phyloP scores from a whole-genome alignment of 192 early-diverging fungal species.

The Entophlyctis helioformis region DNA sequence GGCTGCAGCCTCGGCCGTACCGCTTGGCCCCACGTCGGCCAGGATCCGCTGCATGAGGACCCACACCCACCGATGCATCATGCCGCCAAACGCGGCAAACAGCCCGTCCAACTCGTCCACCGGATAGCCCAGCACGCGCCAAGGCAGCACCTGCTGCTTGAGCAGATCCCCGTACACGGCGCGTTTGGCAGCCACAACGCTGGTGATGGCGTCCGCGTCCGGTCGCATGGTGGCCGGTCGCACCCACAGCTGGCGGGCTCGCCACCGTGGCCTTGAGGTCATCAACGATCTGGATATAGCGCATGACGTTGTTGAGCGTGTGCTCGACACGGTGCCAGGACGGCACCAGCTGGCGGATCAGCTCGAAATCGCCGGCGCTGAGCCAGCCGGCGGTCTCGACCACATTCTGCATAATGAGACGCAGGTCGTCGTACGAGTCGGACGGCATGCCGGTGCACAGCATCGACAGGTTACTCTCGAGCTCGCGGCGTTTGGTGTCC shows the following conservation, averaged over 20 bases:
- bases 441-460: slow-evolving; percentile 8
- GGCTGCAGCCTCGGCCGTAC: no score
- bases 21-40: no score
- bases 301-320: slow-evolving; percentile 5
- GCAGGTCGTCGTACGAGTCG: slow-evolving; percentile 12
- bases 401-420: slow-evolving; percentile 5
- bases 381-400: slow-evolving; percentile 7
- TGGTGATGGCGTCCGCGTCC: slow-evolving; percentile 1
- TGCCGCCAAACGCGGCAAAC: not conserved
- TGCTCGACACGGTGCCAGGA: slow-evolving; percentile 4
- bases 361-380: slow-evolving; percentile 9
- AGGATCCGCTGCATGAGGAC: no score
- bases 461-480: slow-evolving; percentile 8
- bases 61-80: slow-evolving; percentile 9
- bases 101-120: slow-evolving; percentile 3
- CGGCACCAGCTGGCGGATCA: slow-evolving; percentile 5
- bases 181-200: not conserved
- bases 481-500: slow-evolving; percentile 7
- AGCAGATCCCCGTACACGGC: slow-evolving; percentile 1
- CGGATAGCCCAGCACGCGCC: slow-evolving; percentile 9
- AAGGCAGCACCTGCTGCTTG: not conserved
- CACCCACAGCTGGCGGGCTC: not conserved
- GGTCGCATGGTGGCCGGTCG: not conserved
- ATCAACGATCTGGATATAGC: slow-evolving; percentile 8
- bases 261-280: slow-evolving; percentile 8